phyloP scores from a whole-genome alignment of 1,284 basidiomycete genomes.

The Garcileccinum viscosum region DNA sequence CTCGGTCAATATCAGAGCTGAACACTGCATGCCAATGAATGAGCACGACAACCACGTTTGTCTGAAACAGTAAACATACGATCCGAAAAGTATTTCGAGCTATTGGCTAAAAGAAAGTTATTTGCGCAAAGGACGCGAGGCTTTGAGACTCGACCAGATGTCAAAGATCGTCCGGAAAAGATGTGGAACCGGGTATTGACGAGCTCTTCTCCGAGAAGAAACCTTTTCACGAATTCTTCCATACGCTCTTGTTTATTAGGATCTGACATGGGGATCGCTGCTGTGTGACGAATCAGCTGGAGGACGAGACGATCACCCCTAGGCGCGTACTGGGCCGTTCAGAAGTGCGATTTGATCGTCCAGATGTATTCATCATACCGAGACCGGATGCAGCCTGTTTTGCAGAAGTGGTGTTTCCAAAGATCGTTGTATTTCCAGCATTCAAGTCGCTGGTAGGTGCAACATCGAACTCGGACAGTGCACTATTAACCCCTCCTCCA shows the following conservation, averaged over 20 bases:
- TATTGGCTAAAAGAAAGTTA: neutral
- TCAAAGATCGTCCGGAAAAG: neutral
- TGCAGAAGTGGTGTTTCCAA: too few relatives aligned
- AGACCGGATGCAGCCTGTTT: too few relatives aligned
- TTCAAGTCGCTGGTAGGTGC: too few relatives aligned
- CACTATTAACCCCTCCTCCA: too few relatives aligned
- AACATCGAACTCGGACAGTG: too few relatives aligned
- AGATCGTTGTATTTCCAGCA: too few relatives aligned
- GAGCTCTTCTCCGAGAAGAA: neutral
- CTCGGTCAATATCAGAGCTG: neutral
- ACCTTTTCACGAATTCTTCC: neutral
- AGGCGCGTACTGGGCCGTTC: too few relatives aligned
- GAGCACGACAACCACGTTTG: neutral
- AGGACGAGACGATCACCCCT: too few relatives aligned
- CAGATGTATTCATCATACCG: too few relatives aligned
- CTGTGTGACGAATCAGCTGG: too few relatives aligned
- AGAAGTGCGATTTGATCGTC: too few relatives aligned
- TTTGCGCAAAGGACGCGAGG: neutral
- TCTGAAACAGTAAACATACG: neutral
- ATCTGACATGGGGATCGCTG: neutral
- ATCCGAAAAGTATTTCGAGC: neutral
- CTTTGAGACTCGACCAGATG: neutral
- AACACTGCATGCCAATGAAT: neutral
- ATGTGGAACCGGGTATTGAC: neutral
- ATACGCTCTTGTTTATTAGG: neutral